These are phyloP conservation scores for Solanum medicagineum DNA, from an alignment of 257 asterid species.

Conservation along the genomic window DNA sequence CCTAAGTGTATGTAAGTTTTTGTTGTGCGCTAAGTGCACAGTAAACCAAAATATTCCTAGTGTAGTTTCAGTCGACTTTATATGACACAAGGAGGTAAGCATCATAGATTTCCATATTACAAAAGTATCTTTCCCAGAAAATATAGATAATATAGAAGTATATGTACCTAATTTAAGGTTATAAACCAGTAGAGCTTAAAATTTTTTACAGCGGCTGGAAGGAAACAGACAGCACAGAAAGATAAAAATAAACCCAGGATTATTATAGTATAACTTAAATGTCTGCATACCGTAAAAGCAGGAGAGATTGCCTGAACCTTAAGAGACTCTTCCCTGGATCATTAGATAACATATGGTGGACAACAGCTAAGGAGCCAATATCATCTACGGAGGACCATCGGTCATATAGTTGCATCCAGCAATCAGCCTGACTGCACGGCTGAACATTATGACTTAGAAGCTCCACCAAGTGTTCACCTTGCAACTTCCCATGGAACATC, in stretches of 20 bases:
- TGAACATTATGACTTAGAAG: slow-evolving; percentile 45
- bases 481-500: slow-evolving; percentile 83
- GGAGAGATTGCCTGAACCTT: slow-evolving; percentile 82
- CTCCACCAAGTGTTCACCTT: slow-evolving; percentile 60
- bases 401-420: slow-evolving; percentile 93
- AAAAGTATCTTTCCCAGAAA: neutral
- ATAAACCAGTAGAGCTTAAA: neutral
- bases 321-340: slow-evolving; percentile 86
- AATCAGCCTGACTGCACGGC: slow-evolving; percentile 83
- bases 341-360: slow-evolving; percentile 82
- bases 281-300: slow-evolving; percentile 51
- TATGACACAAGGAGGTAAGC: neutral
- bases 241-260: neutral
- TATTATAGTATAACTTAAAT: neutral
- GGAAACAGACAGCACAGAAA: neutral
- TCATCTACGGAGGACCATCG: slow-evolving; percentile 94
- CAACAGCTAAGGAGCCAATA: slow-evolving; percentile 89
- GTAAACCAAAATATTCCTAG: neutral
- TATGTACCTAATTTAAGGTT: neutral
- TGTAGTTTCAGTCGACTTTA: neutral
- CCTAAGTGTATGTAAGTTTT: neutral
- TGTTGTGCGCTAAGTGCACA: neutral
- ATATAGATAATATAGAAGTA: neutral
- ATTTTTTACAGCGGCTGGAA: neutral
- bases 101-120: neutral